phyloP scores from a whole-genome alignment of 2,329 filamentous ascomycete genomes.

The Diaporthe citri region DNA sequence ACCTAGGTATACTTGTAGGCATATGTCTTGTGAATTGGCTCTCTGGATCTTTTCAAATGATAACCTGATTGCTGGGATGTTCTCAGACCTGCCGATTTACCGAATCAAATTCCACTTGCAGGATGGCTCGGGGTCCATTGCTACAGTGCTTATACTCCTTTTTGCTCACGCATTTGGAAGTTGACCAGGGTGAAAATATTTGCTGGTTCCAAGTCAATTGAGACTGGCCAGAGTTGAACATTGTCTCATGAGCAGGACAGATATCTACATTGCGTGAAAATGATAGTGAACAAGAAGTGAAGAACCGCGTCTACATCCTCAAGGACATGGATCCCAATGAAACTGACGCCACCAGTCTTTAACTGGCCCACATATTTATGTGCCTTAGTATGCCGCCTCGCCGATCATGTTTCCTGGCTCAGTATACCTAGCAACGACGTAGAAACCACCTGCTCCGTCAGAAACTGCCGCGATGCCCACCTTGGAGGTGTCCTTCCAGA shows the following conservation, averaged over 20 bases:
- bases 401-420: conserved; percentile 6
- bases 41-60: no score
- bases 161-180: background rate
- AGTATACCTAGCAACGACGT: conserved; percentile 3
- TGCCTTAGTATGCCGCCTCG: conserved; percentile 13
- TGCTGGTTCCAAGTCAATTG: background rate
- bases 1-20: no score
- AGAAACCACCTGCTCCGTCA: conserved; percentile 8
- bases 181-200: background rate
- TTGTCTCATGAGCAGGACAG: background rate
- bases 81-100: background rate
- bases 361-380: background rate
- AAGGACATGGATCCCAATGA: background rate
- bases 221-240: background rate
- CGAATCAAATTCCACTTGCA: no score
- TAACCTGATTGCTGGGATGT: background rate
- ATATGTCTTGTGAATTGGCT: no score
- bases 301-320: background rate
- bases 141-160: background rate
- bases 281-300: conserved; percentile 3
- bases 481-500: conserved; percentile 23
- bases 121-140: background rate
- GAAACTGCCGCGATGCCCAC: conserved; percentile 17
- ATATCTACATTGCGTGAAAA: background rate
- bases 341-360: background rate